These are phyloP conservation scores for Phialemonium atrogriseum DNA, from an alignment of 2,329 filamentous ascomycete genomes.

Conservation along the genomic window DNA sequence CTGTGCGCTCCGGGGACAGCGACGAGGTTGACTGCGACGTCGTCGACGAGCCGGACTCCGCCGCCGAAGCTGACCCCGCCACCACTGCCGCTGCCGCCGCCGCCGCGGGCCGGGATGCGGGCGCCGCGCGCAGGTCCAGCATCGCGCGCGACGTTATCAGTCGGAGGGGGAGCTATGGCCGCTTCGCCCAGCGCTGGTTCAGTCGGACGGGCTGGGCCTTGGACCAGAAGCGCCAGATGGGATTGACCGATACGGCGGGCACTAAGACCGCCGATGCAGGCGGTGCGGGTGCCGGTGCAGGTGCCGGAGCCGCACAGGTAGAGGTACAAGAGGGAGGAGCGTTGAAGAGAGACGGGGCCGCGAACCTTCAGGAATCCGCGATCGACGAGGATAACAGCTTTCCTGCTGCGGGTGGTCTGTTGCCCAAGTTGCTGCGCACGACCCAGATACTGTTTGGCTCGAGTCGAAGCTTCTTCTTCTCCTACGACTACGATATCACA, in stretches of 20 bases:
- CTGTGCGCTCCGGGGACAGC: no score
- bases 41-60: constrained; percentile 28
- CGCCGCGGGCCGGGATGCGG: constrained; percentile 19
- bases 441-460: constrained; percentile 77
- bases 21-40: constrained; percentile 36
- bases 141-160: constrained; percentile 85
- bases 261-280: constrained; percentile 15
- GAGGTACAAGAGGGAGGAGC: constrained; percentile 8
- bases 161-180: constrained; percentile 73
- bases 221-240: constrained; percentile 61
- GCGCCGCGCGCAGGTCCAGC: constrained; percentile 39
- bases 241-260: constrained; percentile 51
- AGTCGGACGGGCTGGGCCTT: constrained; percentile 73
- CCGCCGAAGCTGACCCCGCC: constrained; percentile 29
- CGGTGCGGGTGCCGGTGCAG: not conserved
- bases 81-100: constrained; percentile 22
- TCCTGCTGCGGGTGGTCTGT: constrained; percentile 38
- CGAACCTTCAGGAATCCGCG: constrained; percentile 7
- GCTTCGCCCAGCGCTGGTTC: constrained; percentile 89
- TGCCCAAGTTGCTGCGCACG: constrained; percentile 79
- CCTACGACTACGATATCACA: constrained; percentile 90
- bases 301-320: not conserved
- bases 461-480: constrained; percentile 85
- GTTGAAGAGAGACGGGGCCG: constrained; percentile 6
- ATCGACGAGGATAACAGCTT: constrained; percentile 13